A percentile compares a stretch with the other conserved stretches of the same genome.
Conservation (phyloP, 495 filamentous ascomycete species). For the Rhizodiscina lignyota region DNA sequence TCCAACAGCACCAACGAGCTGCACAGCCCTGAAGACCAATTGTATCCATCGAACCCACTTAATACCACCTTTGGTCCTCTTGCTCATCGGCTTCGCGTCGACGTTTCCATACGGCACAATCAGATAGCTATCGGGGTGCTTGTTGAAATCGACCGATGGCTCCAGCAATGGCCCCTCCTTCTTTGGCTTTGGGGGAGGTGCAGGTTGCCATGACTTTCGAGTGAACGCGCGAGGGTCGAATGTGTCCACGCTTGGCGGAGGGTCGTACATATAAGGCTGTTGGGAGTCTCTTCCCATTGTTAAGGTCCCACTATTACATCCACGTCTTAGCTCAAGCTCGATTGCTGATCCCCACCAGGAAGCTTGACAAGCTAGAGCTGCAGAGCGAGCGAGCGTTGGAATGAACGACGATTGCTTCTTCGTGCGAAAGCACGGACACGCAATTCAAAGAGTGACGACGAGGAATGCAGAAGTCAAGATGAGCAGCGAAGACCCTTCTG, state of each 20-base stretch:
- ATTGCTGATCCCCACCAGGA: too few species aligned
- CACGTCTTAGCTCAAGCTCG: too few species aligned
- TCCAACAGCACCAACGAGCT: constrained; percentile 51
- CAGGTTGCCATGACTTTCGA: constrained; percentile 46
- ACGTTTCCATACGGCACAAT: constrained; percentile 33
- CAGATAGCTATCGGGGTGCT: constrained; percentile 55
- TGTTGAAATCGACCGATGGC: constrained; percentile 60
- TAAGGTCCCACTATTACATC: too few species aligned
- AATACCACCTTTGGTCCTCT: constrained; percentile 49
- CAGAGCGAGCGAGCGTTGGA: too few species aligned
- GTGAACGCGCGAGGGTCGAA: constrained; percentile 80
- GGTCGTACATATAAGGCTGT: constrained; percentile 66
- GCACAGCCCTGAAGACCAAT: constrained; percentile 42
- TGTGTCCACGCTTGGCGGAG: constrained; percentile 27
- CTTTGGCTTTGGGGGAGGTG: constrained; percentile 39
- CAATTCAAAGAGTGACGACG: too few species aligned
- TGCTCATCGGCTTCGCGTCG: constrained; percentile 48
- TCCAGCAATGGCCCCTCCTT: constrained; percentile 59
- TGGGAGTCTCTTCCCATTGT: too few species aligned
- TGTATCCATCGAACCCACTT: constrained; percentile 47
- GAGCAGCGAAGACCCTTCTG: too few species aligned
- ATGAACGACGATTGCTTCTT: too few species aligned
- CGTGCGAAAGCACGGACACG: too few species aligned
- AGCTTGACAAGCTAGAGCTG: too few species aligned
- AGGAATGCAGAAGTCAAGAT: too few species aligned